These are phyloP conservation scores for Metschnikowia aberdeeniae DNA, from an alignment of 805 yeast species.

Conservation along the genomic window DNA sequence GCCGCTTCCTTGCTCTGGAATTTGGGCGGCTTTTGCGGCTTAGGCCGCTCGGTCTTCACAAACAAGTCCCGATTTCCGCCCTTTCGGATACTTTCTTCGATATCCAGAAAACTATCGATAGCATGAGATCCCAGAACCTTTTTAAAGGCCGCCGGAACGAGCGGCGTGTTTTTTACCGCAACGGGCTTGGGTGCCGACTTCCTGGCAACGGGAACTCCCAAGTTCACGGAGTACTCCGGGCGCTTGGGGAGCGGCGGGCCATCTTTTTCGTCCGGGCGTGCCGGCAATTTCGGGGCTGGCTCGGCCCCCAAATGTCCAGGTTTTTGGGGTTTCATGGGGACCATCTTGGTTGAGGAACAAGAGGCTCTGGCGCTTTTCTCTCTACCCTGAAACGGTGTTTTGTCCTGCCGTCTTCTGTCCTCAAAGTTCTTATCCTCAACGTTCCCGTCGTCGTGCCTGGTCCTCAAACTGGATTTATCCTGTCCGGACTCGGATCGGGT, in stretches of 20 bases:
- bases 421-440: too few species aligned
- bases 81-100: constrained; percentile 1
- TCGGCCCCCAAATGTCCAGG: not conserved
- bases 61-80: not conserved
- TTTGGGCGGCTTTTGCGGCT: constrained; percentile 12
- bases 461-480: too few species aligned
- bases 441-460: not conserved
- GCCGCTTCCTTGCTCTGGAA: constrained; percentile 9
- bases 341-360: not conserved
- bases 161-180: not conserved
- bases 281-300: not conserved
- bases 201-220: constrained; percentile 1
- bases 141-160: not conserved
- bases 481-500: not conserved
- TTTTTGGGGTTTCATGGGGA: not conserved
- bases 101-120: constrained; percentile 2
- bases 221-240: constrained; percentile 3
- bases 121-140: not conserved
- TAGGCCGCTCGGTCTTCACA: not conserved
- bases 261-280: not conserved
- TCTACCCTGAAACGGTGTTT: too few species aligned
- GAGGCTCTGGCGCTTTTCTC: too few species aligned
- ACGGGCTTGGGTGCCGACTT: not conserved
- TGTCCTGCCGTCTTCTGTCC: not conserved
- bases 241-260: constrained; percentile 10